Percentiles rank a stretch among this genome's conserved stretches.
phyloP scores from a whole-genome alignment of 345 rosid species.

The Melastoma malabathricum region DNA sequence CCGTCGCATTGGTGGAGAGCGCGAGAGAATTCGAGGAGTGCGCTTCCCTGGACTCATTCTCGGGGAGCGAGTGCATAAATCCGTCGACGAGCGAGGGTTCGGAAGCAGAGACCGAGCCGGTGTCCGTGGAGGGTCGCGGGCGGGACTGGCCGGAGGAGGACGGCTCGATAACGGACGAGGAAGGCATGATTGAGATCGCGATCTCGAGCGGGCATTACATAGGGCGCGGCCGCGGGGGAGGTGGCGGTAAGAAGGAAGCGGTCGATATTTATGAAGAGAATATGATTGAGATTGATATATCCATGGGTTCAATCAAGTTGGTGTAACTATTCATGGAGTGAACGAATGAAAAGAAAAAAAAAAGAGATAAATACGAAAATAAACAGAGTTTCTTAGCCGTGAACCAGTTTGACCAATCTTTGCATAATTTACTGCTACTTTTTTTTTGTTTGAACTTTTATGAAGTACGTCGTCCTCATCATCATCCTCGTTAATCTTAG shows the following conservation, averaged over 20 bases:
- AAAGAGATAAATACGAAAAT: no score
- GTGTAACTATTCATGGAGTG: slow-evolving; percentile 57
- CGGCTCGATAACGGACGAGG: slow-evolving; percentile 60
- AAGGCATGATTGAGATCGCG: slow-evolving; percentile 57
- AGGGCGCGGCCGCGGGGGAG: no score
- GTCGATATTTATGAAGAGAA: slow-evolving; percentile 78
- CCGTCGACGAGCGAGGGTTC: slow-evolving; percentile 2
- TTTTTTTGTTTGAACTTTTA: no score
- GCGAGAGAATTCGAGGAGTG: no score
- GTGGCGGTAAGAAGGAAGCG: slow-evolving; percentile 2
- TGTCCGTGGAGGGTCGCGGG: slow-evolving; percentile 13
- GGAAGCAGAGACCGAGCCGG: slow-evolving; percentile 27
- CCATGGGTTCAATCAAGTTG: slow-evolving; percentile 68
- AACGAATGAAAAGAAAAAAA: no score
- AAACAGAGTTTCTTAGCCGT: no score
- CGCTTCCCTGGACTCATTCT: not conserved
- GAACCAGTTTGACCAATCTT: no score
- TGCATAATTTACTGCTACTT: no score
- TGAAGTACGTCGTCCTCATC: no score
- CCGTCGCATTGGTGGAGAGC: no score
- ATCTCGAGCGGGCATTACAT: slow-evolving; percentile 52
- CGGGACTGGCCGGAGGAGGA: slow-evolving; percentile 25
- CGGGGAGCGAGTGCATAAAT: slow-evolving; percentile 7
- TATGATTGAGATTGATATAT: slow-evolving; percentile 74
- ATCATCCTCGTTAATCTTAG: no score